Conservation (phyloP, 805 yeast genomes). For the Lachancea lanzarotensis region DNA sequence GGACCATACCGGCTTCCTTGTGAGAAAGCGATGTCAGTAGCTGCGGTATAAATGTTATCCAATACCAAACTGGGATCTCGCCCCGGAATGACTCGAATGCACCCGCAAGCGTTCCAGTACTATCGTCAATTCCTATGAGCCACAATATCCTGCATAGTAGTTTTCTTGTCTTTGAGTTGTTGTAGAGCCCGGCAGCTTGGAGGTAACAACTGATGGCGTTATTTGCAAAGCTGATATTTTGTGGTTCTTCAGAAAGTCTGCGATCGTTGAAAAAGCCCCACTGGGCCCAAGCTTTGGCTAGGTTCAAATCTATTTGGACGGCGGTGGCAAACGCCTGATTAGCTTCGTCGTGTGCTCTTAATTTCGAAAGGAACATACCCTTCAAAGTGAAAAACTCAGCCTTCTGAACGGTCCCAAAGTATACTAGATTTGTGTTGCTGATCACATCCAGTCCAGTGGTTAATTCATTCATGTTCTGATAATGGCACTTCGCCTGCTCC, state of each 20-base stretch:
- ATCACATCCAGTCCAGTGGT: conserved; percentile 96
- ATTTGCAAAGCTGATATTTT: conserved; percentile 75
- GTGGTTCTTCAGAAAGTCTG: conserved; percentile 75
- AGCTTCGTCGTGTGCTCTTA: conserved; percentile 89
- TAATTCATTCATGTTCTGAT: conserved; percentile 82
- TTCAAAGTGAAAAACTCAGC: conserved; percentile 96
- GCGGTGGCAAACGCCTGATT: conserved; percentile 98
- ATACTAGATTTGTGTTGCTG: conserved; percentile 90
- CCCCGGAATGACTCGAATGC: conserved; percentile 92
- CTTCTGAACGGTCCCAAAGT: conserved; percentile 94
- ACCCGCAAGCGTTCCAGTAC: conserved; percentile 67
- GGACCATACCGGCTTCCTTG: conserved; percentile 82
- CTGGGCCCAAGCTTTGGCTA: conserved; percentile 99
- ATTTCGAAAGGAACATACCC: conserved; percentile 94
- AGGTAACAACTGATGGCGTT: conserved; percentile 93
- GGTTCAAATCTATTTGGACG: conserved; percentile 86
- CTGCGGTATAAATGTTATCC: conserved; percentile 97
- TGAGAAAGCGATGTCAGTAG: conserved; percentile 83
- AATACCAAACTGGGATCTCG: conserved; percentile 98
- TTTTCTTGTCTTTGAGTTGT: conserved; percentile 84
- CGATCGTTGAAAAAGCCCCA: conserved; percentile 97
- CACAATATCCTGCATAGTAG: conserved; percentile 84
- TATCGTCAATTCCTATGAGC: conserved; percentile 88
- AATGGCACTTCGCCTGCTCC: conserved; percentile 97
- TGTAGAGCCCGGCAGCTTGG: conserved; percentile 96